Conservation (phyloP, 805 yeast genomes). For the Pichia gijzeniarum region DNA sequence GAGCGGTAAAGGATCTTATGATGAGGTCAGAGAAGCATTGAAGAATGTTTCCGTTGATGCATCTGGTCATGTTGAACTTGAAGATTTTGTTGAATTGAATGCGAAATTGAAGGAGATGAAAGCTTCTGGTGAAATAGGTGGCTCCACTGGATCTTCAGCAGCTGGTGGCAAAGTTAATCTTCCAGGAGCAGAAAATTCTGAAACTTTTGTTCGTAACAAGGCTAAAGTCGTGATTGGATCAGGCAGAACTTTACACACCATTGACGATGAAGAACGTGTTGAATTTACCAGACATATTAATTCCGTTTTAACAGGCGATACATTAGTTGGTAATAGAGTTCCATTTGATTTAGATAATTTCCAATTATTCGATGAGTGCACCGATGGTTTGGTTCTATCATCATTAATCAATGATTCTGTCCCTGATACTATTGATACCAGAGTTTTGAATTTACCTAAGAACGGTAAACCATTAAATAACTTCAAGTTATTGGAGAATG, state of each 20-base stretch:
- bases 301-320: conserved; percentile 82
- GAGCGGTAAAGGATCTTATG: conserved; percentile 77
- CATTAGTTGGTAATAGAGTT: conserved; percentile 72
- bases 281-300: conserved; percentile 97
- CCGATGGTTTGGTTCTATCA: conserved; percentile 89
- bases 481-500: conserved; percentile 94
- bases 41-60: conserved; percentile 92
- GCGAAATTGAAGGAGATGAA: conserved; percentile 65
- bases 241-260: conserved; percentile 85
- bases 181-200: conserved; percentile 21
- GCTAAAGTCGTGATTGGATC: conserved; percentile 79
- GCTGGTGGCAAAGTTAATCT: conserved; percentile 1
- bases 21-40: conserved; percentile 88
- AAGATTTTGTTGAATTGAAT: conserved; percentile 81
- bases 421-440: conserved; percentile 96
- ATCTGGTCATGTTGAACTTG: conserved; percentile 93
- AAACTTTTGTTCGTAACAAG: conserved; percentile 40
- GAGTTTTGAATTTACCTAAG: conserved; percentile 88
- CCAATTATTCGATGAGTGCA: conserved; percentile 94
- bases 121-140: conserved; percentile 15
- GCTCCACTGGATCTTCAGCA: background rate
- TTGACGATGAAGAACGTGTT: conserved; percentile 92
- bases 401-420: conserved; percentile 95
- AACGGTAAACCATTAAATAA: conserved; percentile 77
- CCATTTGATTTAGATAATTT: conserved; percentile 93